These are phyloP conservation scores for Raddia distichophylla DNA, from an alignment of 176 grass and related monocot species.

Conservation along the genomic window DNA sequence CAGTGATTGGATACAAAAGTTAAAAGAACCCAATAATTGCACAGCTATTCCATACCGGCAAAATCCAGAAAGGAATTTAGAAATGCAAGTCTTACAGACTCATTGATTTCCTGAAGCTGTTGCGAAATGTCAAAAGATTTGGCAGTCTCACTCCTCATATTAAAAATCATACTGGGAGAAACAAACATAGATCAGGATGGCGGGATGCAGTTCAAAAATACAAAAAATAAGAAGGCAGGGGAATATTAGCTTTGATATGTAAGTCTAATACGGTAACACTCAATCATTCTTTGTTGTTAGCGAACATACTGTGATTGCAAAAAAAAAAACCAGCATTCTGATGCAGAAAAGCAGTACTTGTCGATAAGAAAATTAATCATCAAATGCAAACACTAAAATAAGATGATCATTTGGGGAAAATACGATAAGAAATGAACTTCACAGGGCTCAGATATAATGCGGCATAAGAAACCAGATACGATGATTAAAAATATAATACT, in stretches of 20 bases:
- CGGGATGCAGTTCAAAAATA: constrained; percentile 8
- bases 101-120: constrained; percentile 94
- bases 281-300: constrained; percentile 1
- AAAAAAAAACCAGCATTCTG: not conserved
- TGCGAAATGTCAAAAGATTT: constrained; percentile 78
- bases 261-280: not conserved
- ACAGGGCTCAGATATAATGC: constrained; percentile 10
- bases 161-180: constrained; percentile 83
- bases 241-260: not conserved
- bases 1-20: constrained; percentile 15
- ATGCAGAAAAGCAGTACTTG: constrained; percentile 5
- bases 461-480: constrained; percentile 22
- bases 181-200: constrained; percentile 39
- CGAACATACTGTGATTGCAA: constrained; percentile 3
- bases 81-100: constrained; percentile 98
- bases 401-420: not conserved
- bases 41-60: constrained; percentile 69
- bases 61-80: constrained; percentile 95
- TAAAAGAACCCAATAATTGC: constrained; percentile 1
- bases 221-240: constrained; percentile 4
- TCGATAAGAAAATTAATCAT: constrained; percentile 22
- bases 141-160: constrained; percentile 76
- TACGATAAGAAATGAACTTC: constrained; percentile 13
- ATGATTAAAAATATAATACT: constrained; percentile 3
- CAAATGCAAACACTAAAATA: constrained; percentile 18